Percentiles rank a stretch among this genome's conserved stretches.
Evolutionary conservation across 2,329 filamentous ascomycete genomes (phyloP).

Genomic region (Huntiella bhutanensis): DNA sequence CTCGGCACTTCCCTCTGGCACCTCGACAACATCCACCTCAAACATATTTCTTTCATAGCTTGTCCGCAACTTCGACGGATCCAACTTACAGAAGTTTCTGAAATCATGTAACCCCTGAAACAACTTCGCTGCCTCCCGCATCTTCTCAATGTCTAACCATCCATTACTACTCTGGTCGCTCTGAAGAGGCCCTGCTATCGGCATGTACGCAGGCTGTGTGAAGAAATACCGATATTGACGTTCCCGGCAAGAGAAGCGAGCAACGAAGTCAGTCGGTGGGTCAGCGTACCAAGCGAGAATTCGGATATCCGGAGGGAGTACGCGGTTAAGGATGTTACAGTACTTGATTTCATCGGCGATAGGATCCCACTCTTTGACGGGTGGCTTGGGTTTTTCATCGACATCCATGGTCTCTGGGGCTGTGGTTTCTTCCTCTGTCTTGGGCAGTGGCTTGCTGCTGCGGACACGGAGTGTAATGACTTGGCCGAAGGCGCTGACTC

Average conservation of each 20-base stretch:
- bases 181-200: conserved; percentile 20
- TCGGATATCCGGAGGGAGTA: conserved; percentile 77
- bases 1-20: conserved; percentile 33
- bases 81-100: conserved; percentile 90
- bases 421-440: conserved; percentile 14
- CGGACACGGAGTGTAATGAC: conserved; percentile 70
- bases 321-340: conserved; percentile 61
- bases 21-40: conserved; percentile 58
- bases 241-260: conserved; percentile 81
- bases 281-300: conserved; percentile 83
- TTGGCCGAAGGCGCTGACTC: conserved; percentile 93
- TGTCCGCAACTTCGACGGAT: conserved; percentile 71
- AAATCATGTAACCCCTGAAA: conserved; percentile 84
- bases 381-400: conserved; percentile 11
- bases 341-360: conserved; percentile 71
- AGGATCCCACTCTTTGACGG: conserved; percentile 36
- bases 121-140: conserved; percentile 61
- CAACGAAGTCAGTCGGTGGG: conserved; percentile 64
- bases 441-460: conserved; percentile 48
- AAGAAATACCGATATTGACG: conserved; percentile 94
- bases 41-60: conserved; percentile 68
- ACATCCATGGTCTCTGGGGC: conserved; percentile 5
- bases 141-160: conserved; percentile 73
- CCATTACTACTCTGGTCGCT: conserved; percentile 24
- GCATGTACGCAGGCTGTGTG: conserved; percentile 74